Evolutionary conservation across 2,329 filamentous ascomycete genomes (phyloP).

Genomic region (Cytospora piceae): DNA sequence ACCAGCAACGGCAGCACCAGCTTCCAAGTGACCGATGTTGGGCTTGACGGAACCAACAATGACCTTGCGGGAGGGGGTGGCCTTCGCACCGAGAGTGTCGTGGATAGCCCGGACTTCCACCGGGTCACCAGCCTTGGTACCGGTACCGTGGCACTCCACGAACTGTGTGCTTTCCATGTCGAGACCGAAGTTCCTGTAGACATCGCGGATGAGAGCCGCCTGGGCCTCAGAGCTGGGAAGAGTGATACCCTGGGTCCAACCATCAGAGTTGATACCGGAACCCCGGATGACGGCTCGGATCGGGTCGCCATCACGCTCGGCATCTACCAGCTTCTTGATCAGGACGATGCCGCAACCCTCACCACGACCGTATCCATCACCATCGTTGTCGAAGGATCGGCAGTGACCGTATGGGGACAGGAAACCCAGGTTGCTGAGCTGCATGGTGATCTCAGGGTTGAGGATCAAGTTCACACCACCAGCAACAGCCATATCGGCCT

Average conservation of each 20-base stretch:
- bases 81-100: slow-evolving; percentile 23
- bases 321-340: slow-evolving; percentile 59
- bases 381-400: slow-evolving; percentile 56
- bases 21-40: slow-evolving; percentile 50
- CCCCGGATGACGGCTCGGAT: slow-evolving; percentile 56
- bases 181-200: slow-evolving; percentile 35
- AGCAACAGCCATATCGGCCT: slow-evolving; percentile 42
- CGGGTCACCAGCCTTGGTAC: slow-evolving; percentile 43
- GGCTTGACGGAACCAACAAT: slow-evolving; percentile 42
- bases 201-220: slow-evolving; percentile 39
- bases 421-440: slow-evolving; percentile 25
- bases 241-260: slow-evolving; percentile 50
- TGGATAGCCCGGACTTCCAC: slow-evolving; percentile 40
- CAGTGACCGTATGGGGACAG: slow-evolving; percentile 42
- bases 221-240: slow-evolving; percentile 39
- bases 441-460: slow-evolving; percentile 40
- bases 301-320: slow-evolving; percentile 59
- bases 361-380: slow-evolving; percentile 63
- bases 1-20: slow-evolving; percentile 46
- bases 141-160: slow-evolving; percentile 43
- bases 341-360: slow-evolving; percentile 61
- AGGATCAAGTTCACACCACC: slow-evolving; percentile 52
- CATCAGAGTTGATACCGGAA: slow-evolving; percentile 58
- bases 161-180: slow-evolving; percentile 32
- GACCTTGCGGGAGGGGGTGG: slow-evolving; percentile 17